Conservation (phyloP, 805 yeast genomes). For the Myxozyma udenii region DNA sequence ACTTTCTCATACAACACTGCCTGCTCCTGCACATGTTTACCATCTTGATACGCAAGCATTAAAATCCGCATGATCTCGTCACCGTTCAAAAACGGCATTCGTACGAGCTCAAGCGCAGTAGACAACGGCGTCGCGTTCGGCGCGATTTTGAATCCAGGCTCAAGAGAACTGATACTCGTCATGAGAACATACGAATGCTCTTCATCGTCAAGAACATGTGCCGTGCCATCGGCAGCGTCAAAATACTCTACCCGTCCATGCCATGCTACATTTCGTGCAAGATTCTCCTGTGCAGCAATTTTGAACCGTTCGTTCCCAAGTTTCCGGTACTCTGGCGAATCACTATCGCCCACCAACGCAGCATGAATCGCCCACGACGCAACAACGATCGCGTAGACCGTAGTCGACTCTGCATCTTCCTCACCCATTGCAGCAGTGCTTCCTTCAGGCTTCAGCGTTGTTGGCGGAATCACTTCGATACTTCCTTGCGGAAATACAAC, state of each 20-base stretch:
- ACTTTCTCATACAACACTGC: slow-evolving; percentile 49
- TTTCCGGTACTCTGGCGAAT: slow-evolving; percentile 60
- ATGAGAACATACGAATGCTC: slow-evolving; percentile 60
- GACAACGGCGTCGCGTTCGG: slow-evolving; percentile 53
- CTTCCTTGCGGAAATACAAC: slow-evolving; percentile 30
- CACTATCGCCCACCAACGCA: slow-evolving; percentile 75
- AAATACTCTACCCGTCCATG: slow-evolving; percentile 41
- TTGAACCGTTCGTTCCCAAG: slow-evolving; percentile 66
- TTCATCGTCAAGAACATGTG: slow-evolving; percentile 33
- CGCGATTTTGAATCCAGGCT: slow-evolving; percentile 59
- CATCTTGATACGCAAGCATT: slow-evolving; percentile 55
- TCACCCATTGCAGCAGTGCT: slow-evolving; percentile 34
- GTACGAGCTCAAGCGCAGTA: slow-evolving; percentile 46
- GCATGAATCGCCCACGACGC: slow-evolving; percentile 87
- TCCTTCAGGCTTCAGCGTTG: slow-evolving; percentile 39
- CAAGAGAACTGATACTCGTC: slow-evolving; percentile 56
- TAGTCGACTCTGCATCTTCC: slow-evolving; percentile 9
- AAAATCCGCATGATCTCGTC: slow-evolving; percentile 53
- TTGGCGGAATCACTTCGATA: slow-evolving; percentile 44
- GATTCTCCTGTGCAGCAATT: slow-evolving; percentile 59
- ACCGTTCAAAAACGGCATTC: slow-evolving; percentile 42
- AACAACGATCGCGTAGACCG: slow-evolving; percentile 48
- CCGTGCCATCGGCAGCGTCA: slow-evolving; percentile 5
- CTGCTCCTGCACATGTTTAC: slow-evolving; percentile 50
- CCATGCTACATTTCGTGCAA: slow-evolving; percentile 52